Base-by-base conservation (phyloP, 208 protist species). In the Vickermania spadyakhi region DNA sequence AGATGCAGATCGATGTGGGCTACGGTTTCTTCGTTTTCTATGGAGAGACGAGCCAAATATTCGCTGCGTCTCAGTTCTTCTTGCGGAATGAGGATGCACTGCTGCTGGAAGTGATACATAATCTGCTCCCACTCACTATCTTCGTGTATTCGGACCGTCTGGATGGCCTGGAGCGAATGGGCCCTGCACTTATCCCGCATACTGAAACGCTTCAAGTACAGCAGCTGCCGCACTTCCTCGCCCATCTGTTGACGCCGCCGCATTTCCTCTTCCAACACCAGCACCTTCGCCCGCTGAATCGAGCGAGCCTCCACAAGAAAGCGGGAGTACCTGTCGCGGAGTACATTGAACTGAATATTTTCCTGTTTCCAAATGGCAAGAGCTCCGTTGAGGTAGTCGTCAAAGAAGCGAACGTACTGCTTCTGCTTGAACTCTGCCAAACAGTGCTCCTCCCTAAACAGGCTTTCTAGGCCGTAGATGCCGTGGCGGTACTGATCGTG, bases 401-500 rank as follows among this genome's bases (percentile, higher is more conserved):
- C 56, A 23, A 70, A 81, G 45, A 91, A 58, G 0, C n/a, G 11
- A 18, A 66, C 57, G 7, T 57, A 64, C 49, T 65, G 56, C 22
- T 5, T 31, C 7, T 74, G 62, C 18, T 58, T 55, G 3, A 50
- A 31, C 28, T 21, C 4, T 41, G 68, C 22, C 4, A 58, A 7
- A 11, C 54, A 5, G 30, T 41, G 26, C 3, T 75, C 58, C 2
- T 29, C 31, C 25, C 70, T 21, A n/a, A 58, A 55, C 22, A 57
- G 41, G 21, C 69, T 56, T 30, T 55, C 13, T 53, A 90, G 25
- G 26, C 63, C 54, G 26, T 62, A 56, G 56, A 83, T 68, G 11
- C 60, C 79, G 51, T 65, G 31, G 30, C 79, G 65, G 62, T 75
- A 71, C 65, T 84, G 74, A 42, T 85, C 79, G 31, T 68, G 67